Conservation (phyloP, 108 stramenopile species). For the Schizochytrium sp. region DNA sequence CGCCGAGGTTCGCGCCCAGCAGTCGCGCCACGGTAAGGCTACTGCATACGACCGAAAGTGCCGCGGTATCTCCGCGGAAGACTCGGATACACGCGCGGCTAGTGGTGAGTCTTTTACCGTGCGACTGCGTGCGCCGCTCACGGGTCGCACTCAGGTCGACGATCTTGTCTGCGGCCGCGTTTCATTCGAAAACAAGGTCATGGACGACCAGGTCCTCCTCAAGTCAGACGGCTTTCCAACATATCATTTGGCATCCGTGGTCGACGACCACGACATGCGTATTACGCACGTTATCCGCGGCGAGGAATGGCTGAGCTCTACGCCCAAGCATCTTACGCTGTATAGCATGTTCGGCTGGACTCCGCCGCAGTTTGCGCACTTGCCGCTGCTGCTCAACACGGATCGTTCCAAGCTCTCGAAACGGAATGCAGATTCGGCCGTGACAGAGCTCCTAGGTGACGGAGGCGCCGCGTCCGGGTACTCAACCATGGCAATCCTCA, state of each 20-base stretch:
- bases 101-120: background rate
- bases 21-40: background rate
- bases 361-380: background rate
- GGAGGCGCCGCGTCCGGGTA: background rate
- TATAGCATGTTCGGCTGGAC: background rate
- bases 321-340: constrained; percentile 15
- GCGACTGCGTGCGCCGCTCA: constrained; percentile 2
- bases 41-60: constrained; percentile 19
- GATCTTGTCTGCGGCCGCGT: constrained; percentile 1
- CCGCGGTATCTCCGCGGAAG: background rate
- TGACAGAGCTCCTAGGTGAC: background rate
- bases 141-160: background rate
- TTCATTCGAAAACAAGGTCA: background rate
- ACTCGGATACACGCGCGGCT: background rate
- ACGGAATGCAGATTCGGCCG: background rate
- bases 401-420: constrained; percentile 22
- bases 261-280: background rate
- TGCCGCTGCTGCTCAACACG: constrained; percentile 2
- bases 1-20: background rate
- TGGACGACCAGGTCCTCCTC: constrained; percentile 23
- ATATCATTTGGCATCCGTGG: constrained; percentile 22
- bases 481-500: constrained; percentile 6
- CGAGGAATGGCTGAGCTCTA: constrained; percentile 21
- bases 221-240: constrained; percentile 27
- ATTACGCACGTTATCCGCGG: constrained; percentile 25